Evolutionary conservation across 257 asterid genomes (phyloP).

Genomic region (Echites panduratus): DNA sequence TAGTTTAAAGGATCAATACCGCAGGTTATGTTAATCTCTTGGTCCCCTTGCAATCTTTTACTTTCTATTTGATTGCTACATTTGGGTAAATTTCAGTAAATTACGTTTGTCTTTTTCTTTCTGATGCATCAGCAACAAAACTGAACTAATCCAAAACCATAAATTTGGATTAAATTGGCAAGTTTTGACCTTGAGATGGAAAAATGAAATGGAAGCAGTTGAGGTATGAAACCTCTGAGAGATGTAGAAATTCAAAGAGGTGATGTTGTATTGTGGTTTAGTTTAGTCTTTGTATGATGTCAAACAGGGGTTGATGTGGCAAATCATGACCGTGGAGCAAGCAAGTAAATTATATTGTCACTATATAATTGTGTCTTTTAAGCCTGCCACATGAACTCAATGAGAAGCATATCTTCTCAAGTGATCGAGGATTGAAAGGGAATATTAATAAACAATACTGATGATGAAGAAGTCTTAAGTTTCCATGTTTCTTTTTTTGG

Average conservation of each 20-base stretch:
- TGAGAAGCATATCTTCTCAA: not conserved
- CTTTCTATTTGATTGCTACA: not conserved
- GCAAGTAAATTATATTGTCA: not conserved
- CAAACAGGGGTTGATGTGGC: slow-evolving; percentile 12
- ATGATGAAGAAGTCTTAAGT: not conserved
- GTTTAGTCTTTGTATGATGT: not conserved
- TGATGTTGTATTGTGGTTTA: not conserved
- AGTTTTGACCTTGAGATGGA: slow-evolving; percentile 2
- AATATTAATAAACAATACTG: not conserved
- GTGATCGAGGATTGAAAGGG: not conserved
- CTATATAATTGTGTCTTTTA: not conserved
- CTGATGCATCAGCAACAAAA: not conserved
- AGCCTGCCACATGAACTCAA: not conserved
- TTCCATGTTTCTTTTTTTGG: no score
- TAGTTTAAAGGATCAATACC: not conserved
- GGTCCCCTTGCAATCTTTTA: not conserved
- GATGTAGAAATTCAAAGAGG: not conserved
- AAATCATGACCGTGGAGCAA: not conserved
- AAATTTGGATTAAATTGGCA: not conserved
- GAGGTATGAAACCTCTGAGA: not conserved
- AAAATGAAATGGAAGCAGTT: not conserved
- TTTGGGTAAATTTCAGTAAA: not conserved
- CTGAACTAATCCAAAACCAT: not conserved
- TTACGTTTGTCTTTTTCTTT: not conserved
- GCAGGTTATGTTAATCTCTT: not conserved